A percentile compares a stretch with the other conserved stretches of the same genome.
These are phyloP conservation scores for Pogostemon cablin DNA, from an alignment of 257 asterid species.

Conservation along the genomic window DNA sequence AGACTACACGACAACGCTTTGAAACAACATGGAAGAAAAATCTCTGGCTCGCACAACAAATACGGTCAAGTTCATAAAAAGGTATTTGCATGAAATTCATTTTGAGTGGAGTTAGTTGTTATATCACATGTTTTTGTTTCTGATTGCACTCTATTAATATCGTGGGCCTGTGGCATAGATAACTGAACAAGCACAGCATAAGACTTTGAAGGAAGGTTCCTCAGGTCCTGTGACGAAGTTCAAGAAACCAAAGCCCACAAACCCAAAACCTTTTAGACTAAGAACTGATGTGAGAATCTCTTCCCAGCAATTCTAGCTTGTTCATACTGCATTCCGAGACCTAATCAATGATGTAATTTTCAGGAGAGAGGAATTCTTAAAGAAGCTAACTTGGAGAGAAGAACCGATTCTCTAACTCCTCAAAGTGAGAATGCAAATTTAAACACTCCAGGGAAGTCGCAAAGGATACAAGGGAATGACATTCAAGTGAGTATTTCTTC, in stretches of 20 bases:
- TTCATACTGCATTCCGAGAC: conserved; percentile 3
- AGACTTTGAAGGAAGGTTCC: conserved; percentile 45
- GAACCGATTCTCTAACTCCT: conserved; percentile 34
- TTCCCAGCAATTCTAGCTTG: neutral
- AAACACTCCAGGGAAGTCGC: conserved; percentile 38
- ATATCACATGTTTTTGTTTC: conserved; percentile 21
- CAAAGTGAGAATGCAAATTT: conserved; percentile 40
- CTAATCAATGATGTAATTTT: conserved; percentile 29
- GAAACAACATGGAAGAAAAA: conserved; percentile 45
- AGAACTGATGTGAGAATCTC: conserved; percentile 83
- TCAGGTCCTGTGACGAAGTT: conserved; percentile 48
- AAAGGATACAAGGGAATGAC: conserved; percentile 45
- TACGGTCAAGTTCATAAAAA: conserved; percentile 42
- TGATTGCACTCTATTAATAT: conserved; percentile 8
- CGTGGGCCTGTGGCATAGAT: conserved; percentile 35
- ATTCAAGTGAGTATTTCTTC: conserved; percentile 42
- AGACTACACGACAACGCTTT: conserved; percentile 46
- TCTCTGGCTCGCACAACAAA: conserved; percentile 51
- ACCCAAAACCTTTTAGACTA: conserved; percentile 93
- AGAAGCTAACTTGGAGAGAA: conserved; percentile 75
- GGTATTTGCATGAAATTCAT: conserved; percentile 39
- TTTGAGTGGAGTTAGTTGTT: conserved; percentile 6
- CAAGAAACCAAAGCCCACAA: conserved; percentile 80
- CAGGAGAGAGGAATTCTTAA: conserved; percentile 93
- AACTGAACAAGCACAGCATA: conserved; percentile 47